Base-by-base conservation (phyloP, 2,329 filamentous ascomycete genomes). In the Pseudocercospora pini-densiflorae region DNA sequence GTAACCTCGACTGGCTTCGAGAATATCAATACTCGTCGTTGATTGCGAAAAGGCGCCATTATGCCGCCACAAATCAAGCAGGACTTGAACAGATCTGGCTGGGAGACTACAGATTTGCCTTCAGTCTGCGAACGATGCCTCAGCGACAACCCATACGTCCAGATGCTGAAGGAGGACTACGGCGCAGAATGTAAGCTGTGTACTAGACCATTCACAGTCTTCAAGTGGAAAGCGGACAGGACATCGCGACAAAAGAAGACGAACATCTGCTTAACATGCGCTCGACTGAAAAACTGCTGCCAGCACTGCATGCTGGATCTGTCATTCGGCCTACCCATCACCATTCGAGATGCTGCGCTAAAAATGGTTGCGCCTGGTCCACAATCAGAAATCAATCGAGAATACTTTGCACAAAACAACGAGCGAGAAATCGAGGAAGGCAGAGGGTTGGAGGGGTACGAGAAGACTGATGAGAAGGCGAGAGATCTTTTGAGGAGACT, bases 221-320 rank as follows among this genome's bases (percentile, higher is more conserved):
- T 99, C 79, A 89, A 90, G 74, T 99, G 94, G 94, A 94, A 94
- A 74, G 90, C 92, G 70, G 94, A 97, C 78, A 92, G 95, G 65
- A 95, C 94, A 2, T 89, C 93, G 27, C 92, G 94, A 68, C 94
- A 94, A 79, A 97, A 96, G 81, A 90, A 92, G 72, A 98, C 94
- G 62, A 97, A 92, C 75, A 96, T 98, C 75, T 99, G 95, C 80
- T 85, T 99, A 24, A 99, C 95, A 47, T 99, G 95, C 83, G 94
- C 95, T 23, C 91, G 95, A 53, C 86, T 98, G 72, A 99, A 99
- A 82, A 99, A 99, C 83, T 98, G 95, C 83, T 99, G 95, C 77
- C 95, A 99, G 83, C 94, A 91, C 81, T 99, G 95, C 84, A 98
- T 98, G 93, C 90, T 99, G 61, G 95, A 99, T 85, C 83, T 99